A percentile compares a stretch with the other conserved stretches of the same genome.
Evolutionary conservation across 2,329 filamentous ascomycete species (phyloP).

Genomic region (Fusarium denticulatum): DNA sequence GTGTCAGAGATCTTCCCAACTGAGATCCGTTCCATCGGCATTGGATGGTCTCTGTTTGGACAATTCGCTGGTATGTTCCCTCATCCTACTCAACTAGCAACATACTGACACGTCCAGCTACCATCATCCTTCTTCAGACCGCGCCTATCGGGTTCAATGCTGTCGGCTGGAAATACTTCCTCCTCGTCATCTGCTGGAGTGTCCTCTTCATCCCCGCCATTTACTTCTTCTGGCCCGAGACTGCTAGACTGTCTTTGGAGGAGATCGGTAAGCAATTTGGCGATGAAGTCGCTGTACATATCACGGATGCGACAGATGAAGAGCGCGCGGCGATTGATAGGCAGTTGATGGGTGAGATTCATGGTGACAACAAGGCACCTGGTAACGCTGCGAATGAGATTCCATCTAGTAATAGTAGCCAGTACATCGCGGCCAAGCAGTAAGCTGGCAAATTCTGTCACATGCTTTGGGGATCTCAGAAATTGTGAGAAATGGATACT

Average conservation of each 20-base stretch:
- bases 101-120: constrained; percentile 22
- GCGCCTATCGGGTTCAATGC: constrained; percentile 49
- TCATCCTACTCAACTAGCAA: rapidly evolving
- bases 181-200: constrained; percentile 58
- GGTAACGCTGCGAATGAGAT: background rate
- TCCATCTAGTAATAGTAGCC: constrained; percentile 8
- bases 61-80: constrained; percentile 52
- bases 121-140: constrained; percentile 59
- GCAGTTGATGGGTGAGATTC: background rate
- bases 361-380: background rate
- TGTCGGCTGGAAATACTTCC: constrained; percentile 61
- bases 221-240: constrained; percentile 48
- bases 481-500: rapidly evolving
- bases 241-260: constrained; percentile 52
- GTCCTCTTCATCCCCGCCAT: constrained; percentile 45
- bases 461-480: background rate
- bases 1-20: constrained; percentile 55
- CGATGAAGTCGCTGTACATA: constrained; percentile 59
- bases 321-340: constrained; percentile 20
- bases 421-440: background rate
- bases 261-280: constrained; percentile 52
- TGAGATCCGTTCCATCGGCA: constrained; percentile 61
- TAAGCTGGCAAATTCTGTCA: background rate
- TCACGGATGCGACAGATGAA: constrained; percentile 54
- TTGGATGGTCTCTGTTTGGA: constrained; percentile 61